A percentile compares a stretch with the other conserved stretches of the same genome.
Conservation (phyloP, 768 basidiomycete genomes). For the Sporobolomyces pararoseus region DNA sequence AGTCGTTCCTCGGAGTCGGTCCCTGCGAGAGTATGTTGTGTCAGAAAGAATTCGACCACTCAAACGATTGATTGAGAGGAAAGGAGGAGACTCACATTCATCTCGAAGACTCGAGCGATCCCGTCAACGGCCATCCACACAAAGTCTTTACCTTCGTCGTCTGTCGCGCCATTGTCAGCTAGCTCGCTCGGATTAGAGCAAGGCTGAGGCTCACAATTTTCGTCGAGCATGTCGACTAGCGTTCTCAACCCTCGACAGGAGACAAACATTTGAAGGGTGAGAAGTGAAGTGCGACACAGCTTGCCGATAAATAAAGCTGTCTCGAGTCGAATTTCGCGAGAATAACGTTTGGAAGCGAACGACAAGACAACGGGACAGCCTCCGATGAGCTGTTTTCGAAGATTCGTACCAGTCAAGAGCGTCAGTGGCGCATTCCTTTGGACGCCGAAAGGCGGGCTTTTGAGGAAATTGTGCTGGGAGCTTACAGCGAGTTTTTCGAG, state of each 20-base stretch:
- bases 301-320: constrained; percentile 91
- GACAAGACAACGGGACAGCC: constrained; percentile 96
- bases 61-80: too few species aligned
- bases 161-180: too few species aligned
- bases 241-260: constrained; percentile 92
- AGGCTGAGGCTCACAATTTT: constrained; percentile 61
- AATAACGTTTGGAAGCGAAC: constrained; percentile 90
- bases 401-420: too few species aligned
- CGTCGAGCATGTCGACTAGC: constrained; percentile 91
- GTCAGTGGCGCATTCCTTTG: too few species aligned
- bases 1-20: constrained; percentile 95
- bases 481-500: constrained; percentile 94
- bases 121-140: constrained; percentile 91
- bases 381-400: constrained; percentile 49
- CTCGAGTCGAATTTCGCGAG: constrained; percentile 87
- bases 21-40: constrained; percentile 67
- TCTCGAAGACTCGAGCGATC: constrained; percentile 89
- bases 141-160: constrained; percentile 74
- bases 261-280: constrained; percentile 98
- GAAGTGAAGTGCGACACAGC: constrained; percentile 83
- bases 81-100: constrained; percentile 50
- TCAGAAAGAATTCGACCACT: too few species aligned
- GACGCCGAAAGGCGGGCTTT: too few species aligned
- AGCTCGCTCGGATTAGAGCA: too few species aligned
- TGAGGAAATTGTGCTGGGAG: too few species aligned